phyloP scores from a whole-genome alignment of 2,329 filamentous ascomycete species.

The Claviceps capensis region DNA sequence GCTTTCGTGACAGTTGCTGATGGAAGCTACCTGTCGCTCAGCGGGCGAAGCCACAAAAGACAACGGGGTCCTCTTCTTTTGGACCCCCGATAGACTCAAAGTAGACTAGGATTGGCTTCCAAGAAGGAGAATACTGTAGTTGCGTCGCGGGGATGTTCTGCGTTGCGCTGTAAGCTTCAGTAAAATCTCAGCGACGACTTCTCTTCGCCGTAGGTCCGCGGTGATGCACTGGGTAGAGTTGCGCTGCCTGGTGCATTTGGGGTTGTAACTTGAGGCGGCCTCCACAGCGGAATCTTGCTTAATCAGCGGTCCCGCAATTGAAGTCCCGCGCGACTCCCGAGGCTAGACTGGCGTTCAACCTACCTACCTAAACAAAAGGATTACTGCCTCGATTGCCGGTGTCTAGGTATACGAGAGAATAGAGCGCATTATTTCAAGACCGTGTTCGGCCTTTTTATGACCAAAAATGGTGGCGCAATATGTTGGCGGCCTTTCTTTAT shows the following conservation, averaged over 20 bases:
- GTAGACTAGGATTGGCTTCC: not conserved
- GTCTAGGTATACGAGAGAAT: not conserved
- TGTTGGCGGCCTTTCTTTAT: too few relatives aligned
- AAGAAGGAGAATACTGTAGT: not conserved
- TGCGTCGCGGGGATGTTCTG: not conserved
- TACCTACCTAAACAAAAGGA: too few relatives aligned
- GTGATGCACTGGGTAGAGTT: slow-evolving; percentile 26
- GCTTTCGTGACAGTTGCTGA: not conserved
- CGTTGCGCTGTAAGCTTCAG: not conserved
- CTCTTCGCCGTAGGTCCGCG: slow-evolving; percentile 11
- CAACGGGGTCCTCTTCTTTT: not conserved
- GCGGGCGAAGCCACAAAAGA: not conserved
- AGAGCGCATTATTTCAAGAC: not conserved
- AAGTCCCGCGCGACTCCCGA: too few relatives aligned
- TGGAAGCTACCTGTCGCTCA: not conserved
- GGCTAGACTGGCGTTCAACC: too few relatives aligned
- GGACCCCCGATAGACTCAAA: not conserved
- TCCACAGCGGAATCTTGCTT: slow-evolving; percentile 1
- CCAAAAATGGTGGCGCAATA: too few relatives aligned
- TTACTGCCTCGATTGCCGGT: too few relatives aligned
- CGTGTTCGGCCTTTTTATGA: not conserved
- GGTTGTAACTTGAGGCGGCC: not conserved
- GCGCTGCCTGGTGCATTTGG: slow-evolving; percentile 16
- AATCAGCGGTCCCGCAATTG: slow-evolving; percentile 2
- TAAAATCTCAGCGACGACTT: not conserved